Conservation (phyloP, 352 stramenopile genomes). For the Pythium chondricola region DNA sequence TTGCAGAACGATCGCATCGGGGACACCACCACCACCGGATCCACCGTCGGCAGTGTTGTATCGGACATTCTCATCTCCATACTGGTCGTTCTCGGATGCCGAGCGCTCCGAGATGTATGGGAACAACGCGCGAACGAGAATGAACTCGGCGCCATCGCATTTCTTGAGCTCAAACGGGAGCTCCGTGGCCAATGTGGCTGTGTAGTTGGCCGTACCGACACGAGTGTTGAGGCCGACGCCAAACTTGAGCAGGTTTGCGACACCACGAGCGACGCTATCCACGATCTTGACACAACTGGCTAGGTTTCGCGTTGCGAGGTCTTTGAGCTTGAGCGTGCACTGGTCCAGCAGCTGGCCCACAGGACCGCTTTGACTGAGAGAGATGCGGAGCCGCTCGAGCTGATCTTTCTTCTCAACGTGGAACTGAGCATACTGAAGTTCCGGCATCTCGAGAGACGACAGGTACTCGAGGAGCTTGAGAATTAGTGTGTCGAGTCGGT, state of each 20-base stretch:
- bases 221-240: constrained; percentile 78
- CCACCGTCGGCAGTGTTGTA: constrained; percentile 31
- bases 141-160: constrained; percentile 44
- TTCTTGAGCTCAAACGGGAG: constrained; percentile 70
- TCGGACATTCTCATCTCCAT: constrained; percentile 54
- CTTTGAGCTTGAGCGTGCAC: constrained; percentile 46
- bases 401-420: constrained; percentile 83
- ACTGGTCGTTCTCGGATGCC: constrained; percentile 61
- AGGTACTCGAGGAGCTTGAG: constrained; percentile 71
- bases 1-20: constrained; percentile 59
- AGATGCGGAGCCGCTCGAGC: constrained; percentile 69
- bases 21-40: constrained; percentile 36
- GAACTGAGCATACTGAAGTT: constrained; percentile 82
- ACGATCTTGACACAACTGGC: constrained; percentile 42
- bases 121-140: constrained; percentile 49
- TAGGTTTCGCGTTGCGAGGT: constrained; percentile 26
- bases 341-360: constrained; percentile 68
- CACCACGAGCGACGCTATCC: constrained; percentile 37
- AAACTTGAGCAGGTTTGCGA: constrained; percentile 57
- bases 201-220: constrained; percentile 74
- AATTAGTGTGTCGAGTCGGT: constrained; percentile 45
- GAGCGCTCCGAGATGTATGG: constrained; percentile 54
- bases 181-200: constrained; percentile 55
- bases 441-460: constrained; percentile 78
- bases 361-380: constrained; percentile 63